Evolutionary conservation across 257 asterid species (phyloP).

Genomic region (Solanum gracilifrons): DNA sequence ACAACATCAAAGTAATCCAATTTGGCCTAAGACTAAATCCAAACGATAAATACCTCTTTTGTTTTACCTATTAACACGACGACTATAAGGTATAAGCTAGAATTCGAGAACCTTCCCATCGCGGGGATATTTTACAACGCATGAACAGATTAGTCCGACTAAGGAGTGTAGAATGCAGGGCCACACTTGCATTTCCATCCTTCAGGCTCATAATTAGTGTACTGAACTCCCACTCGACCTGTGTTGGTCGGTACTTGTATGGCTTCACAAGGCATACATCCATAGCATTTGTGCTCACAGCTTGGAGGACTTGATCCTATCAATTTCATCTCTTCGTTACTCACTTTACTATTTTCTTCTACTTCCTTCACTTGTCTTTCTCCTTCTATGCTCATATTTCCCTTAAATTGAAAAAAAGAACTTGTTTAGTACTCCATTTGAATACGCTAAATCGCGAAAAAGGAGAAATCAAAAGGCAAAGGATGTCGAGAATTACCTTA

Average conservation of each 20-base stretch:
- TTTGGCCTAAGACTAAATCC: background rate
- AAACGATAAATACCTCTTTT: background rate
- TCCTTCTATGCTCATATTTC: background rate
- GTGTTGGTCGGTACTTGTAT: constrained; percentile 71
- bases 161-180: constrained; percentile 55
- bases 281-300: constrained; percentile 75
- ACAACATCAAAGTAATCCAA: background rate
- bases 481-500: constrained; percentile 17
- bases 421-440: background rate
- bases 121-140: background rate
- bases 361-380: background rate
- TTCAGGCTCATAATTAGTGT: constrained; percentile 87
- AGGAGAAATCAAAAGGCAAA: background rate
- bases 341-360: background rate
- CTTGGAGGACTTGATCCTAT: constrained; percentile 80
- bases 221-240: constrained; percentile 32
- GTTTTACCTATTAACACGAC: background rate
- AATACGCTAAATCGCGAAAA: background rate
- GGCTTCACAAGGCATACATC: constrained; percentile 83
- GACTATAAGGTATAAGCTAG: background rate
- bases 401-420: background rate
- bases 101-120: background rate
- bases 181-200: constrained; percentile 99
- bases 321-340: constrained; percentile 15
- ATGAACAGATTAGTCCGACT: background rate